phyloP scores from a whole-genome alignment of 2,329 filamentous ascomycete genomes.

The Trematosphaeria pertusa region DNA sequence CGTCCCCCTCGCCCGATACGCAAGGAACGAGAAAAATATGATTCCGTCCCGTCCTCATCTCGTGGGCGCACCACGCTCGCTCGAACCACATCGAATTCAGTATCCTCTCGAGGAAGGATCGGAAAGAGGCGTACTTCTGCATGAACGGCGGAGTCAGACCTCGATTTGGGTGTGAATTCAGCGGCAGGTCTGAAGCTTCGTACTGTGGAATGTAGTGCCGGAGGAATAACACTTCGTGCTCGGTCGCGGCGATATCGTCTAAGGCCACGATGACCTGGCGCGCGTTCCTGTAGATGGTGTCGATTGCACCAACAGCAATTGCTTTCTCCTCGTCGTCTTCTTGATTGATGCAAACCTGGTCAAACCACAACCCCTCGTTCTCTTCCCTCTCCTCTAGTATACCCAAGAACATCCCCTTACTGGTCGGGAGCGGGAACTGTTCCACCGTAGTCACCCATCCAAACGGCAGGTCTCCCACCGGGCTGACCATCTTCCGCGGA shows the following conservation, averaged over 20 bases:
- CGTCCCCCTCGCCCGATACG: conserved; percentile 28
- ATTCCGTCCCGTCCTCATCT: conserved; percentile 50
- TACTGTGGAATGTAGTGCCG: conserved; percentile 50
- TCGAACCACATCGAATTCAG: conserved; percentile 53
- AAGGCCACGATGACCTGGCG: conserved; percentile 50
- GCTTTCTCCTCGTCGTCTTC: conserved; percentile 49
- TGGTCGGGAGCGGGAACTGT: conserved; percentile 50
- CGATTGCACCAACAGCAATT: conserved; percentile 50
- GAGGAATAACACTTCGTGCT: conserved; percentile 46
- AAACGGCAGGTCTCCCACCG: conserved; percentile 40
- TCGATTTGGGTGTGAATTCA: conserved; percentile 31
- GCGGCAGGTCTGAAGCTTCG: conserved; percentile 25
- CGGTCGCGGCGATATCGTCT: conserved; percentile 49
- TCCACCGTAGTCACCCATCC: conserved; percentile 42
- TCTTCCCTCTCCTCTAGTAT: conserved; percentile 47
- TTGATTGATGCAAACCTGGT: conserved; percentile 55
- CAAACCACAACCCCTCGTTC: conserved; percentile 54
- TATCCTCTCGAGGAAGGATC: conserved; percentile 44
- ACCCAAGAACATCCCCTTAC: conserved; percentile 49
- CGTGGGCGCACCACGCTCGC: conserved; percentile 54
- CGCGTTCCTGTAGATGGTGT: conserved; percentile 52
- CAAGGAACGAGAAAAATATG: conserved; percentile 53
- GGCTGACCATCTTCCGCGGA: conserved; percentile 30
- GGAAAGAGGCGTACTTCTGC: conserved; percentile 30
- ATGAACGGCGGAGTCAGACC: conserved; percentile 39